phyloP scores from a whole-genome alignment of 2,329 filamentous ascomycete genomes.

The Fusarium gaditjirri region DNA sequence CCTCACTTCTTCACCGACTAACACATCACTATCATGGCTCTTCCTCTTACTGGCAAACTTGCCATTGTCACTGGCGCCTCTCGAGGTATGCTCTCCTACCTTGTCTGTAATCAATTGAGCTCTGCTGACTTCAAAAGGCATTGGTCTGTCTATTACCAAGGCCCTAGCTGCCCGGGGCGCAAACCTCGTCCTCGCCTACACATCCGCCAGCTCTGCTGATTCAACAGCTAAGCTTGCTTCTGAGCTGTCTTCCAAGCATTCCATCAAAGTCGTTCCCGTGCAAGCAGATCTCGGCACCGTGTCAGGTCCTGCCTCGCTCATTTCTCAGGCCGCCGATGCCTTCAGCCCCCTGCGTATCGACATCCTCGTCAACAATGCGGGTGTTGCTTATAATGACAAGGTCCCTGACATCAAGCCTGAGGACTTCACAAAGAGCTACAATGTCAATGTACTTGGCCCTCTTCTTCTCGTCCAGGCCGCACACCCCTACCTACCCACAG shows the following conservation, averaged over 20 bases:
- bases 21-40: slow-evolving; percentile 48
- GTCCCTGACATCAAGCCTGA: slow-evolving; percentile 68
- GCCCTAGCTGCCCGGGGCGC: slow-evolving; percentile 43
- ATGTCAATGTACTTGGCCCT: slow-evolving; percentile 83
- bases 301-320: slow-evolving; percentile 38
- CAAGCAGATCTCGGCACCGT: slow-evolving; percentile 63
- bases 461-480: slow-evolving; percentile 79
- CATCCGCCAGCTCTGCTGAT: slow-evolving; percentile 31
- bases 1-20: neutral
- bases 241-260: slow-evolving; percentile 56
- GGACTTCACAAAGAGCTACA: slow-evolving; percentile 76
- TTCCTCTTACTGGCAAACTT: slow-evolving; percentile 75
- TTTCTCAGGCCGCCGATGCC: slow-evolving; percentile 39
- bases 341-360: slow-evolving; percentile 52
- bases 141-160: slow-evolving; percentile 40
- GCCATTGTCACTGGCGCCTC: slow-evolving; percentile 84
- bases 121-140: slow-evolving; percentile 30
- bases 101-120: neutral
- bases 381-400: slow-evolving; percentile 70
- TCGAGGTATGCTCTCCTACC: slow-evolving; percentile 64
- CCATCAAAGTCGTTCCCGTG: slow-evolving; percentile 69
- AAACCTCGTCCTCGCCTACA: slow-evolving; percentile 44
- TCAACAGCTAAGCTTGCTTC: slow-evolving; percentile 37
- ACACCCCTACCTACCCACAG: slow-evolving; percentile 73
- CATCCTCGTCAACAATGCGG: slow-evolving; percentile 87